These are phyloP conservation scores for Saussurea involucrata DNA, from an alignment of 129 eudicot genomes.

Conservation along the genomic window DNA sequence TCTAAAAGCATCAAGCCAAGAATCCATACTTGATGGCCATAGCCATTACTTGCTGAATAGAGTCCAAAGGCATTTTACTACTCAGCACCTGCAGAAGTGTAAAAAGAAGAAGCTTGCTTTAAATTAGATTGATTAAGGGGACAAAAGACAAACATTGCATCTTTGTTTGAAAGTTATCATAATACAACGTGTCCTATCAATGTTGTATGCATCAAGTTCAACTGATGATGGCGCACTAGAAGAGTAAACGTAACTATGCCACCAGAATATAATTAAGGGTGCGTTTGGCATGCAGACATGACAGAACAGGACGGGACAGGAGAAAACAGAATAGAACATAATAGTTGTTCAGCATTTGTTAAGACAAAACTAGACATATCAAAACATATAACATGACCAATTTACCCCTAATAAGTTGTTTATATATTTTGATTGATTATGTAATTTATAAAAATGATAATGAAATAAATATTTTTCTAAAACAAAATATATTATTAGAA, in stretches of 20 bases:
- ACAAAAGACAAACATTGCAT: background rate
- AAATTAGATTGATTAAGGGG: background rate
- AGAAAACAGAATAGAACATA: too few species aligned
- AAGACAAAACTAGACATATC: too few species aligned
- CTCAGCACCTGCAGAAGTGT: conserved; percentile 48
- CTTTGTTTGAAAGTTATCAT: background rate
- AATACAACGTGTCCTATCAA: background rate
- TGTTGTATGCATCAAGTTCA: background rate
- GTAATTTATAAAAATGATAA: too few species aligned
- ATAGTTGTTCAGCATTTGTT: too few species aligned
- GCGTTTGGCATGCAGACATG: too few species aligned
- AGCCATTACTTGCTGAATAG: conserved; percentile 49
- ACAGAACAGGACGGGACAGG: too few species aligned
- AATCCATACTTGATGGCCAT: conserved; percentile 71
- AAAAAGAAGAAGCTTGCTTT: background rate
- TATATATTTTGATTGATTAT: too few species aligned
- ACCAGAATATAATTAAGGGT: conserved; percentile 4
- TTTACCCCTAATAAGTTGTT: too few species aligned
- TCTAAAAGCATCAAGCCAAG: conserved; percentile 14
- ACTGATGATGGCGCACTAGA: background rate
- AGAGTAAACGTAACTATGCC: background rate
- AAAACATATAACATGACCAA: too few species aligned
- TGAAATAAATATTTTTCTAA: too few species aligned
- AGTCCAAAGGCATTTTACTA: conserved; percentile 54
- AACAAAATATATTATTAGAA: too few species aligned